Percentiles rank a stretch among this genome's conserved stretches.
Conservation (phyloP, 371 early-diverging fungal genomes). For the Nematocida ironsii region DNA sequence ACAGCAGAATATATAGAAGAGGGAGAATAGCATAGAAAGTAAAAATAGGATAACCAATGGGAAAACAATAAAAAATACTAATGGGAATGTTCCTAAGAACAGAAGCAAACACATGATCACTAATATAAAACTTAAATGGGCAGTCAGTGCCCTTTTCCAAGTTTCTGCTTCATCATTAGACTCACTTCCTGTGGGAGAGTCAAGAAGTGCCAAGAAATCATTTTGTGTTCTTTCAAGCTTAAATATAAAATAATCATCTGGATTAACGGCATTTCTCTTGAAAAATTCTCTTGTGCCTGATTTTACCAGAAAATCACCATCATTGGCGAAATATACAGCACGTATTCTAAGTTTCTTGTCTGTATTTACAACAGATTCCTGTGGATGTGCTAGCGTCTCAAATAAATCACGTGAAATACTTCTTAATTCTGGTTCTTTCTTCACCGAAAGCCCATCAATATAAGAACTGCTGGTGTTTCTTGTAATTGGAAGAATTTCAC, state of each 20-base stretch:
- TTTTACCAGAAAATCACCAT: conserved; percentile 78
- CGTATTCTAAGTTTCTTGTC: conserved; percentile 34
- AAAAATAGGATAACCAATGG: conserved; percentile 68
- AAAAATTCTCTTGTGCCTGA: conserved; percentile 73
- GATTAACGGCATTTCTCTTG: conserved; percentile 74
- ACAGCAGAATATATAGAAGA: conserved; percentile 70
- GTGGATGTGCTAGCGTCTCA: conserved; percentile 25
- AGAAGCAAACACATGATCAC: conserved; percentile 66
- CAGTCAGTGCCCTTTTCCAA: conserved; percentile 70
- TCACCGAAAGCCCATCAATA: not conserved
- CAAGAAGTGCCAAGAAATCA: conserved; percentile 70
- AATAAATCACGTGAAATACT: conserved; percentile 56
- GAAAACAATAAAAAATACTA: conserved; percentile 66
- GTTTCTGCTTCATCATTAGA: conserved; percentile 62
- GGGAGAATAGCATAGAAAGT: conserved; percentile 67
- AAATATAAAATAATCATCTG: conserved; percentile 75
- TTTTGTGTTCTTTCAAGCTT: conserved; percentile 71
- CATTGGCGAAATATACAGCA: conserved; percentile 73
- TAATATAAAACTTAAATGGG: conserved; percentile 68
- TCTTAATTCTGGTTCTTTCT: conserved; percentile 31
- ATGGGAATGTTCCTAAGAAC: conserved; percentile 66
- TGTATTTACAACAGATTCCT: not conserved
- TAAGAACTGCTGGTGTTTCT: not conserved
- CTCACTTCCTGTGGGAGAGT: conserved; percentile 65
- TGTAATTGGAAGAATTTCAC: conserved; percentile 23